phyloP scores from a whole-genome alignment of 192 early-diverging fungal genomes.

The Coemansia pectinata region DNA sequence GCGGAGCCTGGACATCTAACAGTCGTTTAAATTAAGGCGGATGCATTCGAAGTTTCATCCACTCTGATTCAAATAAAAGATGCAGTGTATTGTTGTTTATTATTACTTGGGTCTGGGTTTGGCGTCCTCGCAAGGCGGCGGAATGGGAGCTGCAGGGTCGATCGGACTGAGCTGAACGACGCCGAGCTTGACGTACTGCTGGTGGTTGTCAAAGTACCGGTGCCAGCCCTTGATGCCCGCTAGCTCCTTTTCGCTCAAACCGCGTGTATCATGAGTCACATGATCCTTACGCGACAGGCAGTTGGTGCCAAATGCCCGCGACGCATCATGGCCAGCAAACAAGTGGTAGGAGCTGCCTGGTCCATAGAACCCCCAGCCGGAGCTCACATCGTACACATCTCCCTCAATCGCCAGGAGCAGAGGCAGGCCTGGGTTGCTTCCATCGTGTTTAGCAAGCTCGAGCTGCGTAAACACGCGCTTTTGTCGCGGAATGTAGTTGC shows the following conservation, averaged over 20 bases:
- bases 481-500: constrained; percentile 68
- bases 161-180: constrained; percentile 80
- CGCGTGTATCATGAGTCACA: constrained; percentile 91
- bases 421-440: constrained; percentile 73
- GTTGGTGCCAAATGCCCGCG: constrained; percentile 92
- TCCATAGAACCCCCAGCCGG: constrained; percentile 77
- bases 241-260: constrained; percentile 72
- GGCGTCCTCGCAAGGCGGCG: constrained; percentile 69
- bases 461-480: constrained; percentile 68
- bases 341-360: constrained; percentile 75
- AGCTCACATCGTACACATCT: constrained; percentile 91
- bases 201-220: constrained; percentile 83
- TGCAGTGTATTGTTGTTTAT: not conserved
- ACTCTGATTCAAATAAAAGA: not conserved
- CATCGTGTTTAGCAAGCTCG: constrained; percentile 85
- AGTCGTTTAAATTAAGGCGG: not conserved
- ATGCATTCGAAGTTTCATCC: not conserved
- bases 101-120: constrained; percentile 38
- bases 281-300: constrained; percentile 82
- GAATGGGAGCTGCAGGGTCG: constrained; percentile 78
- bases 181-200: constrained; percentile 87
- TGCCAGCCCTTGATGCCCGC: constrained; percentile 81
- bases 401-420: constrained; percentile 92
- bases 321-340: constrained; percentile 91
- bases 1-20: not conserved